These are phyloP conservation scores for Boechera retrofracta DNA, from an alignment of 345 rosid species.

Conservation along the genomic window DNA sequence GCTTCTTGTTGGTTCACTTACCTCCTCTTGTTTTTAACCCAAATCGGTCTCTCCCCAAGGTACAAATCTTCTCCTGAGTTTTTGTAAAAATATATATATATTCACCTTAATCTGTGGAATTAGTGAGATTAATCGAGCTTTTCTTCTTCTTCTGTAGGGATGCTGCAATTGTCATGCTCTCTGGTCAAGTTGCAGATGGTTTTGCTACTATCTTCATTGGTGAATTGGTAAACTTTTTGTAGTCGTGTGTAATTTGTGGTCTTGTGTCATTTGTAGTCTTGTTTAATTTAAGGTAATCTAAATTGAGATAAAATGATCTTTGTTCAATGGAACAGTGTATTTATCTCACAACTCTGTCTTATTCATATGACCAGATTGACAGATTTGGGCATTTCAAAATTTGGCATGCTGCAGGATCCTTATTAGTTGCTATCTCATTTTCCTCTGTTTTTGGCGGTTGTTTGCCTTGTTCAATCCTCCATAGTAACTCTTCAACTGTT, in stretches of 20 bases:
- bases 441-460: slow-evolving; percentile 98
- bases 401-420: slow-evolving; percentile 93
- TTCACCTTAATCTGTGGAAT: not conserved
- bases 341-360: slow-evolving; percentile 24
- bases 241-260: not conserved
- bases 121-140: not conserved
- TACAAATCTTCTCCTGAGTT: slow-evolving; percentile 19
- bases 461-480: slow-evolving; percentile 69
- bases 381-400: slow-evolving; percentile 96
- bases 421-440: slow-evolving; percentile 86
- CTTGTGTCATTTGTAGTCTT: not conserved
- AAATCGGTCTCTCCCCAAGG: slow-evolving; percentile 91
- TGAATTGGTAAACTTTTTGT: slow-evolving; percentile 68
- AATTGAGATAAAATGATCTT: not conserved
- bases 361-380: slow-evolving; percentile 40
- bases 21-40: slow-evolving; percentile 81
- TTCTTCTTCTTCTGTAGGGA: slow-evolving; percentile 51
- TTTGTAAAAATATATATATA: not conserved
- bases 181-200: slow-evolving; percentile 96
- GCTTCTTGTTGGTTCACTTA: slow-evolving; percentile 98
- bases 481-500: slow-evolving; percentile 49
- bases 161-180: slow-evolving; percentile 90
- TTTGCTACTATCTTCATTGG: slow-evolving; percentile 80
- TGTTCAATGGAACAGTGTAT: not conserved
- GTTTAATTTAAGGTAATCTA: not conserved